Evolutionary conservation across 2,329 filamentous ascomycete species (phyloP).

Genomic region (Talaromyces verruculosus): DNA sequence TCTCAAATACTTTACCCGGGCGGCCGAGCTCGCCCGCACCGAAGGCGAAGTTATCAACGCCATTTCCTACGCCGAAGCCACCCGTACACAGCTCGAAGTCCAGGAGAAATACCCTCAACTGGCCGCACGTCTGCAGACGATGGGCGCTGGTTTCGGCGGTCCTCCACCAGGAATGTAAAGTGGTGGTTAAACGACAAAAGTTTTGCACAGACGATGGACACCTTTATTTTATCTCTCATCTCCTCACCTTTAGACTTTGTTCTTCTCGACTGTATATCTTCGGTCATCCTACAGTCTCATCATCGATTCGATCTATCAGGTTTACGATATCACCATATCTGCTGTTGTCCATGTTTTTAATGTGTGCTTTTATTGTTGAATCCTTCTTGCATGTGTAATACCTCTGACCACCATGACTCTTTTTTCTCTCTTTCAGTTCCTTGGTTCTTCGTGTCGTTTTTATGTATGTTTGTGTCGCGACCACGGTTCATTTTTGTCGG

Average conservation of each 20-base stretch:
- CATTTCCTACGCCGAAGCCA: constrained; percentile 94
- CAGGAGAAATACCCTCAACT: constrained; percentile 83
- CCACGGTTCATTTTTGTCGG: constrained; percentile 1
- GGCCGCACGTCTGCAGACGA: constrained; percentile 67
- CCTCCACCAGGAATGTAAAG: constrained; percentile 37
- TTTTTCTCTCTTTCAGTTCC: background rate
- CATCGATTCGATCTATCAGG: constrained; percentile 4
- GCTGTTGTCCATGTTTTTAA: constrained; percentile 7
- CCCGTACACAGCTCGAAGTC: constrained; percentile 89
- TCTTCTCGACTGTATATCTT: constrained; percentile 1
- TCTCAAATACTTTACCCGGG: constrained; percentile 94
- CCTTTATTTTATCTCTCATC: background rate
- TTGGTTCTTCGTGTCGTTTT: constrained; percentile 4
- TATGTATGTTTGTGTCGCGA: constrained; percentile 3
- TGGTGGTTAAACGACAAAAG: constrained; percentile 19
- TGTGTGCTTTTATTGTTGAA: constrained; percentile 14
- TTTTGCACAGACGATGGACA: constrained; percentile 6
- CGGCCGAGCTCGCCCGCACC: constrained; percentile 88
- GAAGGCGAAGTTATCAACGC: constrained; percentile 96
- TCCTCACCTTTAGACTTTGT: constrained; percentile 11
- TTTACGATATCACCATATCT: constrained; percentile 14
- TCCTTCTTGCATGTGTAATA: constrained; percentile 16
- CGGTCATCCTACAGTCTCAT: constrained; percentile 5
- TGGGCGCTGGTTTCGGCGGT: constrained; percentile 47
- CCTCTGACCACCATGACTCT: constrained; percentile 11